phyloP scores from a whole-genome alignment of 2,329 filamentous ascomycete species.

The Cercospora nicotianae region DNA sequence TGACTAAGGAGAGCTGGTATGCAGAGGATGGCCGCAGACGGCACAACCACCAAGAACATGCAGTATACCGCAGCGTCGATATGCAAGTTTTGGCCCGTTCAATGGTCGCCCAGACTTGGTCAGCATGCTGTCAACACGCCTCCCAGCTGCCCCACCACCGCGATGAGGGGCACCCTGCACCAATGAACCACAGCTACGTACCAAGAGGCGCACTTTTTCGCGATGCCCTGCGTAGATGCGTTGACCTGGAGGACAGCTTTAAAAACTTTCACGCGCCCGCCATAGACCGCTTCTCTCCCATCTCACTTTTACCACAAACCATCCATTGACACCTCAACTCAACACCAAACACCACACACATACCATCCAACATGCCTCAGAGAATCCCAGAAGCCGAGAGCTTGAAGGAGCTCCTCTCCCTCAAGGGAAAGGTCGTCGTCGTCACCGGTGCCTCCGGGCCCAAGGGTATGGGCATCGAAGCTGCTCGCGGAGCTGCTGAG shows the following conservation, averaged over 20 bases:
- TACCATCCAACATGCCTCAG: conserved; percentile 50
- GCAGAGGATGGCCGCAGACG: background rate
- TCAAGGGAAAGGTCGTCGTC: conserved; percentile 56
- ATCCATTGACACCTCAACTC: conserved; percentile 12
- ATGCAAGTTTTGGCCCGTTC: background rate
- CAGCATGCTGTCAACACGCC: conserved; percentile 9
- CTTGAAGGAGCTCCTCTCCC: conserved; percentile 54
- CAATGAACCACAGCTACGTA: conserved; percentile 20
- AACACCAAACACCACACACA: background rate
- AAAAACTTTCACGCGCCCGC: conserved; percentile 15
- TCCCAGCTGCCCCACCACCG: conserved; percentile 15
- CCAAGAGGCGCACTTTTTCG: conserved; percentile 11
- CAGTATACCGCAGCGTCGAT: background rate
- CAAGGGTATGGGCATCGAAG: conserved; percentile 67
- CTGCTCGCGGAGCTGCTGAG: conserved; percentile 64
- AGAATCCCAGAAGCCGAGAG: conserved; percentile 57
- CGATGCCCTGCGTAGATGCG: conserved; percentile 11
- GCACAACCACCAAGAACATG: background rate
- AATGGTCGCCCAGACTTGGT: conserved; percentile 3
- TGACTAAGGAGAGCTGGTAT: background rate
- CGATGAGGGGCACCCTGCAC: conserved; percentile 16
- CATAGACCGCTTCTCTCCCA: conserved; percentile 5
- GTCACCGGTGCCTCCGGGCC: conserved; percentile 59
- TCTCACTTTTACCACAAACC: background rate
- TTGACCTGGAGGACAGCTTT: conserved; percentile 15